phyloP scores from a whole-genome alignment of 768 basidiomycete species.

The Xerocomellus chrysenteron region DNA sequence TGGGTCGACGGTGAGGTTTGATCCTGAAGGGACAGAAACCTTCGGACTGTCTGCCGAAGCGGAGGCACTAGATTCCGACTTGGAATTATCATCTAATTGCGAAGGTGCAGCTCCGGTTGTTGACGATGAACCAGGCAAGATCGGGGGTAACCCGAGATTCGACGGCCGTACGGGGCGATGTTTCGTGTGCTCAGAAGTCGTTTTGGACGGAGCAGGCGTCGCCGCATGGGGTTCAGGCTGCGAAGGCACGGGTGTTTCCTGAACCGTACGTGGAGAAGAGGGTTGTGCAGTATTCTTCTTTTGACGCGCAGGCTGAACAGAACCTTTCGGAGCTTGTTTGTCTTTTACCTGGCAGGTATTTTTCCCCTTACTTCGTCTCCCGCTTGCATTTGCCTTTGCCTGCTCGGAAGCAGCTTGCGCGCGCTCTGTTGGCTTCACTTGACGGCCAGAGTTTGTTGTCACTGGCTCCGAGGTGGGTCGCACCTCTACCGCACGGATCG shows the following conservation, averaged over 20 bases:
- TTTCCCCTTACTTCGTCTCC: constrained; percentile 5
- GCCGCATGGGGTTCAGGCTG: background rate
- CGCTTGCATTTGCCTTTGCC: background rate
- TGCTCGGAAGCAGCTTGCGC: constrained; percentile 13
- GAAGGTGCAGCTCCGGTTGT: background rate
- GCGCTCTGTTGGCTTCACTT: constrained; percentile 20
- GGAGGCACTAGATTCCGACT: background rate
- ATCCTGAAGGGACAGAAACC: background rate
- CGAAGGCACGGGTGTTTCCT: background rate
- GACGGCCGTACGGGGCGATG: constrained; percentile 13
- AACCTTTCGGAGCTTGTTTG: background rate
- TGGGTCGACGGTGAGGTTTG: background rate
- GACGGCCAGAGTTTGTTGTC: constrained; percentile 25
- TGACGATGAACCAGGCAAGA: background rate
- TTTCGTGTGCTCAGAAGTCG: background rate
- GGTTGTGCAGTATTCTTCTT: background rate
- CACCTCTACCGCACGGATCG: constrained; percentile 3
- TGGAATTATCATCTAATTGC: background rate
- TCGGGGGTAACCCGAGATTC: constrained; percentile 7
- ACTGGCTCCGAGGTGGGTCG: constrained; percentile 8
- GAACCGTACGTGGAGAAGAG: background rate
- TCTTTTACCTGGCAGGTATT: background rate
- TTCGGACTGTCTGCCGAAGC: background rate
- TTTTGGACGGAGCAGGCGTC: background rate
- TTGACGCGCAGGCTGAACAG: background rate